A percentile compares a stretch with the other conserved stretches of the same genome.
Conservation (phyloP, 768 basidiomycete species). For the Coprinellus aureogranulatus region DNA sequence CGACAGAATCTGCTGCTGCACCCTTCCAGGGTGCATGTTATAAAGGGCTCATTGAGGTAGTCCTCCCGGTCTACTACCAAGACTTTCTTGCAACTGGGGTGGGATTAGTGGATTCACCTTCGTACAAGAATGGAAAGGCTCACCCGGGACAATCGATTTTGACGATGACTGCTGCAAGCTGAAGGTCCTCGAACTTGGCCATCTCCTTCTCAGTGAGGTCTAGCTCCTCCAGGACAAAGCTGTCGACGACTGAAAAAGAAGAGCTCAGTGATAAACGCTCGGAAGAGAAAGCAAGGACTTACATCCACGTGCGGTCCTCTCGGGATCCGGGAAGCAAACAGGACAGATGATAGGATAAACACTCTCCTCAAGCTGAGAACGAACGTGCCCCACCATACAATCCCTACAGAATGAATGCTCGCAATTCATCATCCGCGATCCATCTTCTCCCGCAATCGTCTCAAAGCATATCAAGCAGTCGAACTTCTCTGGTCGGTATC, state of each 20-base stretch:
- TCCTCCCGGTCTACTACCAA: slow-evolving; percentile 7
- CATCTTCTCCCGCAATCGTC: slow-evolving; percentile 5
- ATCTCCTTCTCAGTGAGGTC: background rate
- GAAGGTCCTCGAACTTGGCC: slow-evolving; percentile 4
- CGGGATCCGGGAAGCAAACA: slow-evolving; percentile 4
- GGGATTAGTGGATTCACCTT: background rate
- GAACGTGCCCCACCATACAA: slow-evolving; percentile 5
- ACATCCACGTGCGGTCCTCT: slow-evolving; percentile 7
- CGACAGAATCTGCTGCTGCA: slow-evolving; percentile 7
- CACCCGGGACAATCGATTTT: slow-evolving; percentile 9
- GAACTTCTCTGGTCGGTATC: background rate
- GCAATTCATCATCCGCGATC: slow-evolving; percentile 6
- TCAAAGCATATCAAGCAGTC: slow-evolving; percentile 10
- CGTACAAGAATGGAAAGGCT: too few relatives aligned
- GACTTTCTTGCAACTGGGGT: slow-evolving; percentile 2
- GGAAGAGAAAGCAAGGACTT: background rate
- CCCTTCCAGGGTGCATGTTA: background rate
- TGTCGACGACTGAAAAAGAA: background rate
- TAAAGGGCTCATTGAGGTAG: slow-evolving; percentile 6
- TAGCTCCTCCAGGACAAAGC: background rate
- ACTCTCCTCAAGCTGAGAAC: slow-evolving; percentile 5
- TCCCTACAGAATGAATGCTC: slow-evolving; percentile 10
- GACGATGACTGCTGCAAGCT: slow-evolving; percentile 4
- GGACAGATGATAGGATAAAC: slow-evolving; percentile 6
- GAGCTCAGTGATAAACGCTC: background rate